phyloP scores from a whole-genome alignment of 2,329 filamentous ascomycete genomes.

The Pestalotiopsis sp. region DNA sequence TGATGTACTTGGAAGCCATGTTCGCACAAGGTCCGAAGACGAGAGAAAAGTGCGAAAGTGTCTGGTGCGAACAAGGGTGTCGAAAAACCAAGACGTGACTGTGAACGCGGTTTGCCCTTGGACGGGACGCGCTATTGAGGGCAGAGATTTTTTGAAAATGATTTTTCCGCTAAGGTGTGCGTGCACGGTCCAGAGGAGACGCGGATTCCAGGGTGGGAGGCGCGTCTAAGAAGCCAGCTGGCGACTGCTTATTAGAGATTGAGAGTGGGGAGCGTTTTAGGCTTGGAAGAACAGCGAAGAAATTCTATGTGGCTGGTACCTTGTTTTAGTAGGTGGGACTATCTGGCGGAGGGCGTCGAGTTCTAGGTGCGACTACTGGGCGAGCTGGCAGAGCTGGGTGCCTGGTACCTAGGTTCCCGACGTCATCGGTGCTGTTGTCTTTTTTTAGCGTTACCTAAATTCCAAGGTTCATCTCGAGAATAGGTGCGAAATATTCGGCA shows the following conservation, averaged over 20 bases:
- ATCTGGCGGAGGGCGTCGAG: not conserved
- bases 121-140: no score
- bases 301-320: not conserved
- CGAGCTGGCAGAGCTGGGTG: not conserved
- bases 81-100: not conserved
- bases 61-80: not conserved
- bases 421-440: not conserved
- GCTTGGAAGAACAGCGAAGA: not conserved
- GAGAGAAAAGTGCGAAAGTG: conserved; percentile 6
- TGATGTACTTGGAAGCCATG: conserved; percentile 67
- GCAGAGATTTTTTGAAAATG: no score
- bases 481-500: not conserved
- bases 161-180: no score
- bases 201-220: no score
- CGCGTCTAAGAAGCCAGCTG: not conserved
- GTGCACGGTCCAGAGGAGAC: no score
- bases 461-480: not conserved
- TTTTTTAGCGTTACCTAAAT: not conserved
- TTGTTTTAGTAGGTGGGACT: not conserved
- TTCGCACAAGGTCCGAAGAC: conserved; percentile 23
- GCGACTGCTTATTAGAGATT: not conserved
- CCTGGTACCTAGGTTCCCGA: not conserved
- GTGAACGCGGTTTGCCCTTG: not conserved
- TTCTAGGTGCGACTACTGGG: no score
- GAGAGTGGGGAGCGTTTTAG: not conserved